phyloP scores from a whole-genome alignment of 148 eudicot genomes.

The Mesembryanthemum crystallinum region DNA sequence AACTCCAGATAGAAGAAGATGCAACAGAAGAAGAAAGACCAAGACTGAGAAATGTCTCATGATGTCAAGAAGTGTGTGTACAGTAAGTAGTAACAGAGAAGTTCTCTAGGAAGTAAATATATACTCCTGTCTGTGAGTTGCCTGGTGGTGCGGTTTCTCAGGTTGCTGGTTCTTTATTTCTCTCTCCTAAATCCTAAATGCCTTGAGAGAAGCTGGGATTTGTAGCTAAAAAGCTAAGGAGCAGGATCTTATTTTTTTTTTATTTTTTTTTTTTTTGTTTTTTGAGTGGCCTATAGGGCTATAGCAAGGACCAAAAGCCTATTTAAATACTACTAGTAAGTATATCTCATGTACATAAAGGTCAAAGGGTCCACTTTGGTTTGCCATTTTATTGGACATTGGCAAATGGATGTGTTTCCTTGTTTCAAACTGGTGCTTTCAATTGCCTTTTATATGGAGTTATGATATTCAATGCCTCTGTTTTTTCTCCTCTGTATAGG shows the following conservation, averaged over 20 bases:
- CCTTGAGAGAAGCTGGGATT: not conserved
- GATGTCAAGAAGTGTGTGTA: not conserved
- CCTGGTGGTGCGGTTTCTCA: no score
- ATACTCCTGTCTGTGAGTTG: no score
- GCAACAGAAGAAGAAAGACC: slow-evolving; percentile 33
- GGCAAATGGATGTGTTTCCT: slow-evolving; percentile 15
- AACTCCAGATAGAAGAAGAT: slow-evolving; percentile 33
- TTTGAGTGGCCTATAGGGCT: slow-evolving; percentile 8
- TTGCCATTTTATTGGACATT: slow-evolving; percentile 15
- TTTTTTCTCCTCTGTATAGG: not conserved
- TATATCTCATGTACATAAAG: not conserved
- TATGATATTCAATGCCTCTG: not conserved
- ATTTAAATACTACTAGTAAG: not conserved
- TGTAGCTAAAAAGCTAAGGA: not conserved
- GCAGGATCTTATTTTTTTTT: not conserved
- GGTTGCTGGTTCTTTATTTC: no score
- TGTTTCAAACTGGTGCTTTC: not conserved
- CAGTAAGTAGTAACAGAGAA: not conserved
- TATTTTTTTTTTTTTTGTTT: not conserved
- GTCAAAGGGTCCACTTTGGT: slow-evolving; percentile 17
- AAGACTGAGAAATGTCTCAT: slow-evolving; percentile 36
- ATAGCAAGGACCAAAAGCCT: not conserved
- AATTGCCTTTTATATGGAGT: not conserved
- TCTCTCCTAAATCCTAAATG: no score
- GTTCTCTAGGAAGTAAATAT: not conserved